Conservation (phyloP, 352 stramenopile species). For the Globisporangium lucens region DNA sequence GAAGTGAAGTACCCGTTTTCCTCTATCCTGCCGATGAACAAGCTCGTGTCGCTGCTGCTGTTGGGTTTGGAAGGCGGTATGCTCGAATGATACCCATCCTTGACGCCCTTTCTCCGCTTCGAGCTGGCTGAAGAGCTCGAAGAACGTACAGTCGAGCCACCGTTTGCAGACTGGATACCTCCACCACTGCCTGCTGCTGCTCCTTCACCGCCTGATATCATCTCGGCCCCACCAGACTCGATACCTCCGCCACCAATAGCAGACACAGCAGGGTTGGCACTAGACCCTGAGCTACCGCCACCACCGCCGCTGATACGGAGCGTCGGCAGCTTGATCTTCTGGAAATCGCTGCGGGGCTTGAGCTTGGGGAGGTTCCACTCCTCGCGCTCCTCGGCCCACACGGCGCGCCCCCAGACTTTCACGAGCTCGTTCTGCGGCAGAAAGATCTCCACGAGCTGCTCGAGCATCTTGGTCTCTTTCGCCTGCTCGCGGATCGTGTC, state of each 20-base stretch:
- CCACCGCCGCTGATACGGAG: constrained; percentile 28
- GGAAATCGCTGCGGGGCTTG: constrained; percentile 76
- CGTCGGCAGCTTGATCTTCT: constrained; percentile 70
- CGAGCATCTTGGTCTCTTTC: constrained; percentile 83
- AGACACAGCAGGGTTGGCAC: not conserved
- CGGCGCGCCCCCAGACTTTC: constrained; percentile 84
- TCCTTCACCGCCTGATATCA: constrained; percentile 52
- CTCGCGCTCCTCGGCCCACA: constrained; percentile 82
- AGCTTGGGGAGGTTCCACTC: constrained; percentile 75
- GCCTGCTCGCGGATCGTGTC: constrained; percentile 90
- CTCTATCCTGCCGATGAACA: constrained; percentile 12
- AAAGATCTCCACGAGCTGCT: constrained; percentile 87
- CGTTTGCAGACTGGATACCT: constrained; percentile 2
- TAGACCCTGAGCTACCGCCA: not conserved
- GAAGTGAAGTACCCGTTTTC: not conserved
- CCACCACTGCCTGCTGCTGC: not conserved
- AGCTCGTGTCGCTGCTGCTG: constrained; percentile 23
- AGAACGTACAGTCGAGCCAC: constrained; percentile 27
- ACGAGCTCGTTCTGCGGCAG: constrained; percentile 81
- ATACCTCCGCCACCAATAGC: constrained; percentile 10
- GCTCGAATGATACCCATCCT: not conserved
- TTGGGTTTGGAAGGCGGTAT: constrained; percentile 15
- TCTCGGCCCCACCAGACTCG: constrained; percentile 57
- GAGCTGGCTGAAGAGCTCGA: constrained; percentile 31
- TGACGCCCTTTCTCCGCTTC: constrained; percentile 26